Evolutionary conservation across 768 basidiomycete genomes (phyloP), one percentile per base, ranked within the genome.

Genomic region (Infundibulicybe gibba): DNA sequence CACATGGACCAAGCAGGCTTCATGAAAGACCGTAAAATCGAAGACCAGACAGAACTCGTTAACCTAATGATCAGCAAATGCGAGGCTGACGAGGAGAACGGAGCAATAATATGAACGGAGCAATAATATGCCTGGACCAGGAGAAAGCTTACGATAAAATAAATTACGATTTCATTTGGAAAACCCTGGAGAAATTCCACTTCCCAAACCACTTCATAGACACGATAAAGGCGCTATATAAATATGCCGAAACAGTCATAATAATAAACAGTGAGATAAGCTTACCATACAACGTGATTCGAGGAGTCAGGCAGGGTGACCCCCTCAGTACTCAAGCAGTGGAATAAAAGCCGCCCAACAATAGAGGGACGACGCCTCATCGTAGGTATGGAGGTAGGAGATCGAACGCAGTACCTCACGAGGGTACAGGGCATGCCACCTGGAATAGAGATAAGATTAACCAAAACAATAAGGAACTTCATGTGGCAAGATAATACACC

Each of bases 1-100:
- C 67, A 74, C 47, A n/a, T 12, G 1, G 53, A 66, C 54, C 72
- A 74, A 50, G 61, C 71, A 0, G 72, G 72, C 0, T 76, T 76
- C 19, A 54, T 76, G 0, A 55, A 46, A 9, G 62, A 60, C 0
- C 16, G 67, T 6, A 47, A 49, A 0, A 69, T 75, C 4, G 50
- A 48, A 0, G 60, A 74, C 56, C 67, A 69, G 0, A 68, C 60
- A 0, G 16, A 57, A 0, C 59, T 71, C 0, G 45, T 58, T 0
- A 46, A 63, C 25, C 12, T 55, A 0, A 57, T 71, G 20, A 53
- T 64, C 0, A 21, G 56, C 0, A 58, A 58, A 6, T 54, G 51
- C 5, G 60, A 66, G 45, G 15, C 20, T 32, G 44, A 38, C n/a
- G 54, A 60, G 30, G 46, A 47, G 35, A 52, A 70, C 20, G 59